Evolutionary conservation across 805 yeast genomes (phyloP).

Genomic region (Yarrowia sp.): DNA sequence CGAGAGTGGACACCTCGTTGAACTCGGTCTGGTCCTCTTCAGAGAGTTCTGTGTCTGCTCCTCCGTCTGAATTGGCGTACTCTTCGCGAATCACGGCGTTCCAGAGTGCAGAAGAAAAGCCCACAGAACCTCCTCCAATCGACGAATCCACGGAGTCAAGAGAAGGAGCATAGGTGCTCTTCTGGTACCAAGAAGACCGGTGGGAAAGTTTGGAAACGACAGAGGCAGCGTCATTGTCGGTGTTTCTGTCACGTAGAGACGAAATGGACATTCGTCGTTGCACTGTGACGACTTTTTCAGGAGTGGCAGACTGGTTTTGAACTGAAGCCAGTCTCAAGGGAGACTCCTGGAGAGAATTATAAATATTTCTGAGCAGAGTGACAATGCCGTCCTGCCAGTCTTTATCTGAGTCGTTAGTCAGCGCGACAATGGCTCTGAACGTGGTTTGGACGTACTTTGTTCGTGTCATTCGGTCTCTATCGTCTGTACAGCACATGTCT

Average conservation of each 20-base stretch:
- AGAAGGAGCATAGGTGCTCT: conserved; percentile 12
- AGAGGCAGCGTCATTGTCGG: conserved; percentile 19
- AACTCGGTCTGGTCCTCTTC: conserved; percentile 1
- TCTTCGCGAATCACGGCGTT: conserved; percentile 46
- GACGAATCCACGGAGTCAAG: conserved; percentile 12
- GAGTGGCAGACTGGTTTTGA: neutral
- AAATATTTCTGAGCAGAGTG: conserved; percentile 42
- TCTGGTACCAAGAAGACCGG: conserved; percentile 25
- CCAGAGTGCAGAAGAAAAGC: conserved; percentile 46
- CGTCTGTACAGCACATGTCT: conserved; percentile 67
- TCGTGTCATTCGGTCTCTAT: conserved; percentile 50
- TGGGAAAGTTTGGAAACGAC: conserved; percentile 25
- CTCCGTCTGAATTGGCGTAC: conserved; percentile 18
- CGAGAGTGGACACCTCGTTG: conserved; percentile 50
- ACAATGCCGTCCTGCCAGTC: conserved; percentile 44
- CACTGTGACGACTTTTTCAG: neutral
- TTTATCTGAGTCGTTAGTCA: conserved; percentile 25
- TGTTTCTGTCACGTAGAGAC: conserved; percentile 25
- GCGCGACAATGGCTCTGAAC: conserved; percentile 40
- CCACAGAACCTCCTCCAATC: conserved; percentile 40
- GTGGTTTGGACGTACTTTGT: conserved; percentile 48
- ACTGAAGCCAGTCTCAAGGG: conserved; percentile 43
- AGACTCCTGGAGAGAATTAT: conserved; percentile 44
- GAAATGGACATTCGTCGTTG: conserved; percentile 8
- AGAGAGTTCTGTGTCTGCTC: conserved; percentile 1